phyloP scores from a whole-genome alignment of 2,329 filamentous ascomycete species.

The Botrytis deweyae region DNA sequence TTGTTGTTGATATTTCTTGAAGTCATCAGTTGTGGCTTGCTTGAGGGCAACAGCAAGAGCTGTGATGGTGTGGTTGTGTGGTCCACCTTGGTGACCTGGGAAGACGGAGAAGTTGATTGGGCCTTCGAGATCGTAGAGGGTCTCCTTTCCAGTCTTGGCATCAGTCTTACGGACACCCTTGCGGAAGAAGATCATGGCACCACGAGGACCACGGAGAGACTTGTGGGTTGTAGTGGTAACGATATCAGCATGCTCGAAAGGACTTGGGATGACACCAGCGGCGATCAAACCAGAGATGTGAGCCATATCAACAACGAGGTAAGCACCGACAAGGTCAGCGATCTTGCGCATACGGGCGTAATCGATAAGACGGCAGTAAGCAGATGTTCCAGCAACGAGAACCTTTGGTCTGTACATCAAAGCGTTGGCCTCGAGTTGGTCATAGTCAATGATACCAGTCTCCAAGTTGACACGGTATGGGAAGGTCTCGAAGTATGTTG shows the following conservation, averaged over 20 bases:
- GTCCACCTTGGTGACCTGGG: constrained; percentile 96
- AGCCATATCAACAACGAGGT: constrained; percentile 96
- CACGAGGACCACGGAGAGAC: constrained; percentile 93
- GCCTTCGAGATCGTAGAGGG: constrained; percentile 87
- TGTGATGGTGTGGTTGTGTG: constrained; percentile 99
- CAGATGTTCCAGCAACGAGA: constrained; percentile 92
- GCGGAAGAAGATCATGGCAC: constrained; percentile 99
- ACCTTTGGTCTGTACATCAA: constrained; percentile 93
- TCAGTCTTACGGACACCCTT: constrained; percentile 91
- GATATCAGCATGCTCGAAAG: constrained; percentile 89
- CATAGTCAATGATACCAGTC: constrained; percentile 97
- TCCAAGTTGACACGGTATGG: constrained; percentile 88
- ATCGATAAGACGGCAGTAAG: constrained; percentile 97
- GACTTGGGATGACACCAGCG: constrained; percentile 87
- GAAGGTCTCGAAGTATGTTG: constrained; percentile 98
- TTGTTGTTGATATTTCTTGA: constrained; percentile 90
- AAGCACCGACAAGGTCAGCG: constrained; percentile 88
- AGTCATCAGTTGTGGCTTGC: constrained; percentile 87
- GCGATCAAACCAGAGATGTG: constrained; percentile 97
- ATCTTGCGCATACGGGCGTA: constrained; percentile 96
- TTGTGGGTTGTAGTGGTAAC: constrained; percentile 99
- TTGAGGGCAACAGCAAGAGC: constrained; percentile 92
- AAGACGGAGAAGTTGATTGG: constrained; percentile 99
- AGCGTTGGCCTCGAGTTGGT: constrained; percentile 85
- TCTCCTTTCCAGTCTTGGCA: constrained; percentile 86